A percentile compares a stretch with the other conserved stretches of the same genome.
Evolutionary conservation across 2,329 filamentous ascomycete species (phyloP).

Genomic region (Colletotrichum neosansevieriae): DNA sequence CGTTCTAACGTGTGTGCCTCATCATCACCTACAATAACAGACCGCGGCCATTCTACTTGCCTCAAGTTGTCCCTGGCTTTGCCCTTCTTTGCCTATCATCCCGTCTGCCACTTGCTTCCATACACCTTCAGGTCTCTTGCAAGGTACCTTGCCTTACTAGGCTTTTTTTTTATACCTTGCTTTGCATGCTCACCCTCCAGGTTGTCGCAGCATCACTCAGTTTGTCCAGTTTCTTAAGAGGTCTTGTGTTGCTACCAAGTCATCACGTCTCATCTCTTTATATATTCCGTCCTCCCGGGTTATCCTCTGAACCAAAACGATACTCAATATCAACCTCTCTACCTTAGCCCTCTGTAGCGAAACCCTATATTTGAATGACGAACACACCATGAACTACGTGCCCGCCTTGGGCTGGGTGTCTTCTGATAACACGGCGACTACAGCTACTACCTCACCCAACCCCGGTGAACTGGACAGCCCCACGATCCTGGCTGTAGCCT

Average conservation of each 20-base stretch:
- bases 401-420: slow-evolving; percentile 52
- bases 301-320: not conserved
- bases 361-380: slow-evolving; percentile 37
- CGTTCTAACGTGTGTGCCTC: slow-evolving; percentile 18
- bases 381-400: slow-evolving; percentile 49
- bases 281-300: not conserved
- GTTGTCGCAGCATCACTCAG: not conserved
- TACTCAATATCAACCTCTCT: not conserved
- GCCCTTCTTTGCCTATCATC: slow-evolving; percentile 10
- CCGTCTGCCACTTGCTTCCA: not conserved
- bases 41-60: slow-evolving; percentile 1
- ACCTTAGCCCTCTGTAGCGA: not conserved
- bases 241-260: slow-evolving; percentile 5
- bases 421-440: slow-evolving; percentile 49
- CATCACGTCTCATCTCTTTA: slow-evolving; percentile 6
- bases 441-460: slow-evolving; percentile 39
- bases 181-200: slow-evolving; percentile 17
- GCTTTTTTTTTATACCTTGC: not conserved
- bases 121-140: not conserved
- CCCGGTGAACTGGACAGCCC: slow-evolving; percentile 34
- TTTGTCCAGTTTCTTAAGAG: not conserved
- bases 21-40: slow-evolving; percentile 19
- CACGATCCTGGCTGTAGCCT: slow-evolving; percentile 8
- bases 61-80: slow-evolving; percentile 5
- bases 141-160: not conserved